phyloP scores from a whole-genome alignment of 257 asterid species.

The Petrea volubilis region DNA sequence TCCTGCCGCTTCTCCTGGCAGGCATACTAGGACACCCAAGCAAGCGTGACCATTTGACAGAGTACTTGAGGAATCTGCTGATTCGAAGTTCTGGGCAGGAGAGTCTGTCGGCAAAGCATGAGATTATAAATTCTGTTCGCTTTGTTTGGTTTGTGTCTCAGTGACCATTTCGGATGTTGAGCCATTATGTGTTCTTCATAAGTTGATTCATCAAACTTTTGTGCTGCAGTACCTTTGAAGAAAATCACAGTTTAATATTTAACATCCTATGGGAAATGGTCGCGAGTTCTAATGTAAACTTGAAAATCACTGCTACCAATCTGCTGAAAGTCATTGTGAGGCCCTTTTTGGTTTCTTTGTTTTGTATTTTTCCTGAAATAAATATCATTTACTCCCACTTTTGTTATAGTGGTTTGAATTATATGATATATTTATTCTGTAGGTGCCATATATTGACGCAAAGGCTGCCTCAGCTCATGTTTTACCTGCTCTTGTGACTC shows the following conservation, averaged over 20 bases:
- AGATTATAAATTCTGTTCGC: constrained; percentile 78
- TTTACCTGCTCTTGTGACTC: constrained; percentile 96
- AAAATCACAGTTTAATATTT: constrained; percentile 74
- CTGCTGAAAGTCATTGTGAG: constrained; percentile 89
- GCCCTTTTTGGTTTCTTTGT: constrained; percentile 7
- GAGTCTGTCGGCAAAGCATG: constrained; percentile 61
- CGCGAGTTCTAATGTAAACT: constrained; percentile 61
- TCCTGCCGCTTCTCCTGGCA: constrained; percentile 93
- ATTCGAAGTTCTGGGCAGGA: constrained; percentile 62
- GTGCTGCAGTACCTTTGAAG: constrained; percentile 79
- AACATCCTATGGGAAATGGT: constrained; percentile 97
- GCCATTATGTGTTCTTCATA: constrained; percentile 10
- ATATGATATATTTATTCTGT: not conserved
- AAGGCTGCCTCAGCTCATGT: constrained; percentile 88
- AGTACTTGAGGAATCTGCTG: constrained; percentile 73
- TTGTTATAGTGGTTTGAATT: not conserved
- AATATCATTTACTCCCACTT: constrained; percentile 8
- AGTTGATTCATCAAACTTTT: constrained; percentile 15
- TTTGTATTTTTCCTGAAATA: constrained; percentile 9
- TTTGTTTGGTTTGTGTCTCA: constrained; percentile 71
- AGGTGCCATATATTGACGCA: constrained; percentile 88
- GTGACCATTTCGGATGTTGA: constrained; percentile 13
- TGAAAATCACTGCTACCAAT: constrained; percentile 83
- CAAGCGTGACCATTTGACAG: constrained; percentile 64
- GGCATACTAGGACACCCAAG: constrained; percentile 86